These are phyloP conservation scores for Hirschioporus abietinus DNA, from an alignment of 768 basidiomycete species.

Conservation along the genomic window DNA sequence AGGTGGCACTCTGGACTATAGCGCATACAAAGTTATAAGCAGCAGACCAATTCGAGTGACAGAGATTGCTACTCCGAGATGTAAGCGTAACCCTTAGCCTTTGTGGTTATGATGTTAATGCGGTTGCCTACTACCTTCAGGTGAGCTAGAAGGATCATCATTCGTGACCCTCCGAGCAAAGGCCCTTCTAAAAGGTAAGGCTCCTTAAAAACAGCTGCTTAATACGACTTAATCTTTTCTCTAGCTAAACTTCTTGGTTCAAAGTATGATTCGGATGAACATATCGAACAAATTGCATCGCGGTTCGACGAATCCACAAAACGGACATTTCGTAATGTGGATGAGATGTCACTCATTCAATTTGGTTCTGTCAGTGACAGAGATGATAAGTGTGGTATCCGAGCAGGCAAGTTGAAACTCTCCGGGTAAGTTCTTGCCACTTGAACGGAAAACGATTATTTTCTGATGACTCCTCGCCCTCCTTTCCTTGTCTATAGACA, in stretches of 20 bases:
- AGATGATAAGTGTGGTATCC: conserved; percentile 34
- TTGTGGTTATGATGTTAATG: not conserved
- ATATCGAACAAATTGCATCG: conserved; percentile 31
- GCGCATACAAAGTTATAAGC: conserved; percentile 41
- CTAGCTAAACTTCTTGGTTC: conserved; percentile 28
- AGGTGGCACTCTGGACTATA: conserved; percentile 60
- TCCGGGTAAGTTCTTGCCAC: conserved; percentile 24
- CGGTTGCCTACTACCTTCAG: conserved; percentile 18
- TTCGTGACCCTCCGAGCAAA: conserved; percentile 33
- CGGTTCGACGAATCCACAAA: conserved; percentile 36
- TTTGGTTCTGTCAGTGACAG: conserved; percentile 36
- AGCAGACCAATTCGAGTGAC: conserved; percentile 29
- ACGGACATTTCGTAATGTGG: conserved; percentile 36
- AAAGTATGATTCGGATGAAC: conserved; percentile 25
- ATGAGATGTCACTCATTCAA: conserved; percentile 34
- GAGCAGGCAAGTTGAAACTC: conserved; percentile 33
- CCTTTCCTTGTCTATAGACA: conserved; percentile 18
- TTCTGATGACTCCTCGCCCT: not conserved
- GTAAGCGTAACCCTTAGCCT: conserved; percentile 21
- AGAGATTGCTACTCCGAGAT: conserved; percentile 44
- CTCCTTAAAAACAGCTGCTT: not conserved
- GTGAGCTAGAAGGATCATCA: conserved; percentile 36
- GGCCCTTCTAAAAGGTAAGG: conserved; percentile 25
- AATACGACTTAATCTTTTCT: not conserved
- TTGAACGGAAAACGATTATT: conserved; percentile 1